A percentile compares a stretch with the other conserved stretches of the same genome.
Evolutionary conservation across 2,329 filamentous ascomycete genomes (phyloP).

Genomic region (Colletotrichum caudatum): DNA sequence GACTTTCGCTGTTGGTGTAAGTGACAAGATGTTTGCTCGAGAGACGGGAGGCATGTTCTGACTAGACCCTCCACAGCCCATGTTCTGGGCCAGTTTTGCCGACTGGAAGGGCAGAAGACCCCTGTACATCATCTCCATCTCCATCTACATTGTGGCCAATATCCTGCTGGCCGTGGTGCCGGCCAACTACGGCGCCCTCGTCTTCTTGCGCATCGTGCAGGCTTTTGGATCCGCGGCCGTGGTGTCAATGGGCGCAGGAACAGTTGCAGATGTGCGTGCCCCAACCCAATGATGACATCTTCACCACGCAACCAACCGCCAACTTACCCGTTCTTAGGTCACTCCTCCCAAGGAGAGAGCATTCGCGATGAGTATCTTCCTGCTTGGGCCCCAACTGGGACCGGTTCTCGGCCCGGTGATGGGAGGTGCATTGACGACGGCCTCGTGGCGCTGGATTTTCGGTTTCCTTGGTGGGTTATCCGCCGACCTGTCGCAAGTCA

Average conservation of each 20-base stretch:
- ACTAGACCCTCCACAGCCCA: constrained; percentile 47
- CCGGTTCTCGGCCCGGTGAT: constrained; percentile 58
- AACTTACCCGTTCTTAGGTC: constrained; percentile 49
- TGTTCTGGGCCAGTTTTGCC: constrained; percentile 56
- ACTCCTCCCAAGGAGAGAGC: constrained; percentile 49
- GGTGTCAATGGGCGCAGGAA: constrained; percentile 57
- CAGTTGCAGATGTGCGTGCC: constrained; percentile 52
- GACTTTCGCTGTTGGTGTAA: constrained; percentile 55
- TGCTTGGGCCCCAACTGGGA: constrained; percentile 58
- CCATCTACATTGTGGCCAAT: constrained; percentile 55
- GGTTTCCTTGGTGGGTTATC: constrained; percentile 50
- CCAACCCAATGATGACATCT: neutral
- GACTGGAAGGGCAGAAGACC: constrained; percentile 55
- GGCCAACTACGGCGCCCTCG: constrained; percentile 52
- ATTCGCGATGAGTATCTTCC: constrained; percentile 55
- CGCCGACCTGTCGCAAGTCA: neutral
- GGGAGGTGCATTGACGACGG: constrained; percentile 54
- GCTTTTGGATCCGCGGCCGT: constrained; percentile 58
- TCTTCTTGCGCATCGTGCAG: constrained; percentile 56
- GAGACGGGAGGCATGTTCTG: neutral
- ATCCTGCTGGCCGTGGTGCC: constrained; percentile 54
- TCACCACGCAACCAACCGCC: neutral
- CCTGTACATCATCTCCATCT: constrained; percentile 55
- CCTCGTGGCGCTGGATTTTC: constrained; percentile 59
- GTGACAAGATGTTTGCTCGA: constrained; percentile 17